A percentile compares a stretch with the other conserved stretches of the same genome.
phyloP scores from a whole-genome alignment of 1,139 yeast genomes.

The Pichia inconspicua region DNA sequence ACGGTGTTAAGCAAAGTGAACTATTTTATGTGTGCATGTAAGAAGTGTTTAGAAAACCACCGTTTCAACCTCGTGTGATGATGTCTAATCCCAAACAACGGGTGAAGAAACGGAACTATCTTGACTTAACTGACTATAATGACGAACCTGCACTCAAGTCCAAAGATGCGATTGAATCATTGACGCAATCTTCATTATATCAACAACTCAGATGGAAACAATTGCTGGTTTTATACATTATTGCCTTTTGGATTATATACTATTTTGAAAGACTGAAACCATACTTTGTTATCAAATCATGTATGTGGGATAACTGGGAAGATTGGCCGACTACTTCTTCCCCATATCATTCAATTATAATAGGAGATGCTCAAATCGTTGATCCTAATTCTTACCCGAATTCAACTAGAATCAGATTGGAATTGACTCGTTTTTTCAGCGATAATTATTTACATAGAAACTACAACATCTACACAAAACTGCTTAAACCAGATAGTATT shows the following conservation, averaged over 20 bases:
- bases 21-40: too few species aligned
- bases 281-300: constrained; percentile 37
- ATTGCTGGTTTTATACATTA: constrained; percentile 21
- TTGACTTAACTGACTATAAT: constrained; percentile 2
- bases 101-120: neutral
- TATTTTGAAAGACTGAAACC: constrained; percentile 59
- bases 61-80: too few species aligned
- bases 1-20: too few species aligned
- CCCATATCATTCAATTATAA: constrained; percentile 59
- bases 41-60: too few species aligned
- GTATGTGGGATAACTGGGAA: constrained; percentile 66
- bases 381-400: constrained; percentile 58
- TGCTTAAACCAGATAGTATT: constrained; percentile 66
- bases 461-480: constrained; percentile 52
- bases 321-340: constrained; percentile 32
- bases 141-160: neutral
- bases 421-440: constrained; percentile 39
- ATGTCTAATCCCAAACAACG: neutral
- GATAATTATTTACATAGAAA: constrained; percentile 79
- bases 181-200: neutral
- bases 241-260: constrained; percentile 47
- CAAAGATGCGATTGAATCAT: neutral
- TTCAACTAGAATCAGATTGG: constrained; percentile 40
- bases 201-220: constrained; percentile 19
- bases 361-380: constrained; percentile 61